A percentile compares a stretch with the other conserved stretches of the same genome.
Conservation (phyloP, 495 filamentous ascomycete species). For the Hypoxylon fragiforme region DNA sequence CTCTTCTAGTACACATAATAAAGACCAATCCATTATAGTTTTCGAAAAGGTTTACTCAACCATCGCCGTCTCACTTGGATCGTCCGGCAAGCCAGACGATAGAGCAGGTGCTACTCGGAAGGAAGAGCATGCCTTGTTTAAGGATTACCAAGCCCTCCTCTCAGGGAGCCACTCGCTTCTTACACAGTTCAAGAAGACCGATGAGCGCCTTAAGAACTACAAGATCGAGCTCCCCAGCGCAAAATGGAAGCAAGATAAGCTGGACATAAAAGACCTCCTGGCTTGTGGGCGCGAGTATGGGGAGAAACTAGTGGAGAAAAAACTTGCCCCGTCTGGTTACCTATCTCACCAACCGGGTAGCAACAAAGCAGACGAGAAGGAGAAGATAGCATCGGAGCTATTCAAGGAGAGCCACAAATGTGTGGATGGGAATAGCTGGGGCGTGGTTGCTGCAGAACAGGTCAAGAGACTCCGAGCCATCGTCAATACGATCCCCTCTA, state of each 20-base stretch:
- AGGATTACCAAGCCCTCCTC: constrained; percentile 16
- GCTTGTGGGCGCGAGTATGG: constrained; percentile 39
- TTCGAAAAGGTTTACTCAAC: constrained; percentile 18
- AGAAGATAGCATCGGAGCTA: constrained; percentile 33
- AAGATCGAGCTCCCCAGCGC: constrained; percentile 31
- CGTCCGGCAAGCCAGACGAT: not conserved
- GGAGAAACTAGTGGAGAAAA: constrained; percentile 39
- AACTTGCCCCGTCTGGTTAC: constrained; percentile 29
- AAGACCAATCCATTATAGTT: not conserved
- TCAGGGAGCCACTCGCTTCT: constrained; percentile 19
- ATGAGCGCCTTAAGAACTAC: constrained; percentile 26
- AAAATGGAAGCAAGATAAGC: constrained; percentile 43
- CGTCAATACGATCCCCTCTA: constrained; percentile 33
- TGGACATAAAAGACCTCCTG: constrained; percentile 40
- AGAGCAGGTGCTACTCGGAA: constrained; percentile 5
- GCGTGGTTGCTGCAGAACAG: constrained; percentile 38
- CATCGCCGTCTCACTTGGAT: not conserved
- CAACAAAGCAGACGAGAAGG: constrained; percentile 33
- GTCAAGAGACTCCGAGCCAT: constrained; percentile 40
- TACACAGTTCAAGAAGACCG: constrained; percentile 30
- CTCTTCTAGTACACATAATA: constrained; percentile 8
- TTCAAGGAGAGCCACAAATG: constrained; percentile 40
- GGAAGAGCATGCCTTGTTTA: constrained; percentile 28
- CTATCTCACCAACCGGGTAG: constrained; percentile 13
- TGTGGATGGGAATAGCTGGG: constrained; percentile 39